Conservation (phyloP, 495 filamentous ascomycete species). For the Talaromyces ruber region DNA sequence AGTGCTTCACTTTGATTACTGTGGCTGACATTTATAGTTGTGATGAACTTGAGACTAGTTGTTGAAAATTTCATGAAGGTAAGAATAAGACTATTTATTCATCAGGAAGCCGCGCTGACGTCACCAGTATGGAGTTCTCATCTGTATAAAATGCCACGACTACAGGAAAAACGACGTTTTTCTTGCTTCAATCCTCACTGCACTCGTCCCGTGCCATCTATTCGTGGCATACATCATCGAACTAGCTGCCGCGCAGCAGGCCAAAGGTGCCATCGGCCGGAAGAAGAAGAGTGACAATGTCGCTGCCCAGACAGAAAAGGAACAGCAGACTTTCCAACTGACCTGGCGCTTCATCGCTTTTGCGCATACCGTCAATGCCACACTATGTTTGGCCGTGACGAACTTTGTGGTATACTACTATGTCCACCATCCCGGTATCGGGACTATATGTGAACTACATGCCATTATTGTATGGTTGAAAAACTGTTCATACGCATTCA, state of each 20-base stretch:
- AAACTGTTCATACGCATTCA: constrained; percentile 89
- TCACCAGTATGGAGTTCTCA: constrained; percentile 78
- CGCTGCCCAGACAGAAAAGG: constrained; percentile 43
- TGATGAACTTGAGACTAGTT: constrained; percentile 84
- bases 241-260: constrained; percentile 65
- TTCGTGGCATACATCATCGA: constrained; percentile 86
- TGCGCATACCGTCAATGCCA: constrained; percentile 74
- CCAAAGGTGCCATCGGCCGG: constrained; percentile 54
- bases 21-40: constrained; percentile 45
- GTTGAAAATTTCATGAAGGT: constrained; percentile 98
- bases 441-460: constrained; percentile 82
- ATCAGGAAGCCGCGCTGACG: not conserved
- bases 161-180: constrained; percentile 71
- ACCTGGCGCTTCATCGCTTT: constrained; percentile 73
- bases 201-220: constrained; percentile 81
- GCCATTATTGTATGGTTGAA: constrained; percentile 95
- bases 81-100: constrained; percentile 8
- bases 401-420: constrained; percentile 78
- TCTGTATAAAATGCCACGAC: constrained; percentile 85
- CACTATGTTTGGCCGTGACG: constrained; percentile 70
- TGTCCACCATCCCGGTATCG: constrained; percentile 89
- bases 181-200: constrained; percentile 66
- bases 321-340: constrained; percentile 46
- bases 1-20: not conserved
- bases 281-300: constrained; percentile 47